These are phyloP conservation scores for Cytidiella melzeri DNA, from an alignment of 768 basidiomycete genomes.

Conservation along the genomic window DNA sequence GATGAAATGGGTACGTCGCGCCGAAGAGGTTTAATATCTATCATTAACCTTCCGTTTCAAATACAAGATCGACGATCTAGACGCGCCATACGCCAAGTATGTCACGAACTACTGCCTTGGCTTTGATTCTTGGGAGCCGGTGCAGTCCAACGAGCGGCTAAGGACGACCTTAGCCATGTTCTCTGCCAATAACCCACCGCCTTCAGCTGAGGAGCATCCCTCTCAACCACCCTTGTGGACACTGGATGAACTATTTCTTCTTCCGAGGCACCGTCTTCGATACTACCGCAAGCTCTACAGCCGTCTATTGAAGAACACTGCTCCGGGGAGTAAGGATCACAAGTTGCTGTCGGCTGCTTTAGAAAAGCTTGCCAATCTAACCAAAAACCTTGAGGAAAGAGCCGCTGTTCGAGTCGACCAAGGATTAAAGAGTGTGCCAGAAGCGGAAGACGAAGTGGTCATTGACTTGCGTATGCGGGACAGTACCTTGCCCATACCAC, in stretches of 20 bases:
- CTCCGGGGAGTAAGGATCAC: slow-evolving; percentile 83
- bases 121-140: slow-evolving; percentile 81
- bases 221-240: slow-evolving; percentile 57
- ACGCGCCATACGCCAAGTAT: slow-evolving; percentile 80
- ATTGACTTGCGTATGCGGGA: slow-evolving; percentile 44
- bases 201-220: slow-evolving; percentile 28
- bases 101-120: slow-evolving; percentile 63
- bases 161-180: slow-evolving; percentile 61
- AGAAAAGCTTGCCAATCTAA: slow-evolving; percentile 71
- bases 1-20: slow-evolving; percentile 97
- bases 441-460: slow-evolving; percentile 50
- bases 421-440: slow-evolving; percentile 20
- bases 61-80: slow-evolving; percentile 91
- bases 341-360: slow-evolving; percentile 72
- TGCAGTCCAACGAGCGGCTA: slow-evolving; percentile 71
- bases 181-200: slow-evolving; percentile 56
- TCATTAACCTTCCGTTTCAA: too few species aligned
- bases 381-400: slow-evolving; percentile 60
- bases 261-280: slow-evolving; percentile 77
- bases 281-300: slow-evolving; percentile 93
- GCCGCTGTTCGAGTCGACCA: slow-evolving; percentile 46
- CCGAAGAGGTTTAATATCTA: too few species aligned
- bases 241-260: slow-evolving; percentile 79
- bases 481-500: slow-evolving; percentile 15
- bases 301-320: slow-evolving; percentile 79